Evolutionary conservation across 164 flowering plant genomes (phyloP), one percentile per base, ranked within the genome.

Genomic region (Platanus orientalis): DNA sequence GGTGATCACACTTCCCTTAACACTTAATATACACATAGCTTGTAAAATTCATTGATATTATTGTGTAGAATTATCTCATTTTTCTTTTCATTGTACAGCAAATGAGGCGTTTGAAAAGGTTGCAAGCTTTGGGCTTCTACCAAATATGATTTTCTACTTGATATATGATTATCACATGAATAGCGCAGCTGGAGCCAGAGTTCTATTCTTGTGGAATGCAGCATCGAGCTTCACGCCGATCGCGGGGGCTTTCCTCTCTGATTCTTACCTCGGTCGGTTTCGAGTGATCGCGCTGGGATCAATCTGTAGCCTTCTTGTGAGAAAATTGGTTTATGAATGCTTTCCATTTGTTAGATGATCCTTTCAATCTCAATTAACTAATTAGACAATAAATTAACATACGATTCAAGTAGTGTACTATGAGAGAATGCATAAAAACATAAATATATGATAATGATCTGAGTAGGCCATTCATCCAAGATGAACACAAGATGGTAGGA

Each of bases 31-130:
- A n/a, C n/a, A n/a, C n/a, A n/a, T n/a, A n/a, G n/a, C 42, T 14
- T 36, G 39, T 4, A 9, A 32, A 32, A n/a, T n/a, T n/a, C n/a
- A n/a, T n/a, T n/a, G 39, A n/a, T n/a, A 32, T 32, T 32, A 32
- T 9, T 32, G 5, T 5, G 5, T 32, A 4, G 5, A 32, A 9
- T 14, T 36, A 7, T 36, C 42, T 36, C 42, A 7, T 36, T 2
- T 19, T 12, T 16, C 4, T 19, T 0, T 21, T 44, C 21, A n/a
- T n/a, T n/a, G n/a, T 32, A 26, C 71, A 86, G 92, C 76, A 27
- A 89, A 89, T 70, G 92, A 89, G 51, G 74, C 84, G 17, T 78
- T 86, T 65, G 96, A 89, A 80, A 86, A 75, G 74, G 81, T 85
- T 54, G 84, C 87, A 23, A 85, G 86, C 61, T 80, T 69, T 63